Base-by-base conservation (phyloP, 805 yeast genomes). In the Torulaspora franciscae region DNA sequence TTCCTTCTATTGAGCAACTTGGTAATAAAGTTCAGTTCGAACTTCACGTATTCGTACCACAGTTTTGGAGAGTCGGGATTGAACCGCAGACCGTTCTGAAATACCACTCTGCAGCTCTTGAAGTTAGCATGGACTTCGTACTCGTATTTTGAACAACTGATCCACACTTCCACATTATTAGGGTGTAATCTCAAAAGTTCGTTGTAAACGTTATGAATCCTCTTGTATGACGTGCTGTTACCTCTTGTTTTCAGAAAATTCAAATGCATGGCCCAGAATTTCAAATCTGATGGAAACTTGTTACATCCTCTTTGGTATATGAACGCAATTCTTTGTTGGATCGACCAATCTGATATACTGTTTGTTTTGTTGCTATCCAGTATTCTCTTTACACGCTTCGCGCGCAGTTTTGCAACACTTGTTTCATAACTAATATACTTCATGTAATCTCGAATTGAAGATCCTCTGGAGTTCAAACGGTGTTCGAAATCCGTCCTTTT, bases 401-500 rank as follows among this genome's bases (percentile, higher is more conserved):
- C 70, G 51, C 98, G 78, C 46, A 93, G 70, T 52, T 77, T 80
- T 51, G 90, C 96, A 35, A 93, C 72, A 57, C 83, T 83, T 47
- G 65, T 72, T 61, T 93, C 99, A 61, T 83, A 95, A 42, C 79
- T 84, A 36, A 83, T 77, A 62, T 93, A 93, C 54, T 77, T 76
- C 45, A 86, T 61, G 59, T 81, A 95, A 64, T 91, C 98, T 42
- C 77, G 69, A 2, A 87, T 77, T 51, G 76, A 80, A 9, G 90
- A 79, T 1, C 93, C 95, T 65, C 98, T 75, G 34, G 95, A 86
- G 36, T 78, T 77, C 43, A 93, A 77, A 46, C 95, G 70, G 64
- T 93, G 96, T 67, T 93, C 99, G 57, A 89, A 93, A 66, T 90
- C 97, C 0, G 97, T 91, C 69, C 99, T 77, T 61, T 89, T 79